These are phyloP conservation scores for Sesbania bispinosa DNA, from an alignment of 306 rosid genomes.

Conservation along the genomic window DNA sequence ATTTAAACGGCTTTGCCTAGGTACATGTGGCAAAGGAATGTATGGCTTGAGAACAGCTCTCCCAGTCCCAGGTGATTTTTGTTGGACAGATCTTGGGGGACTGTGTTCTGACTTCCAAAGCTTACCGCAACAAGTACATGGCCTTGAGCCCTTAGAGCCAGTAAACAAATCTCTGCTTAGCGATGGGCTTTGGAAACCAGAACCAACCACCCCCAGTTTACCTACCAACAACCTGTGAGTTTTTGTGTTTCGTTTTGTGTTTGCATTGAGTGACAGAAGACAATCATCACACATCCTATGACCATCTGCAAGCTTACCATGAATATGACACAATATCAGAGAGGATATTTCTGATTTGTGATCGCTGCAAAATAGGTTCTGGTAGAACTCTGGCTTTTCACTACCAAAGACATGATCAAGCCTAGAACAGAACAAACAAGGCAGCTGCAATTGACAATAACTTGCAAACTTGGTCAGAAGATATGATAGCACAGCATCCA, in stretches of 20 bases:
- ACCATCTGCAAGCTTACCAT: constrained; percentile 52
- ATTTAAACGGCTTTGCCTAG: constrained; percentile 36
- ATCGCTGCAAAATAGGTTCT: constrained; percentile 53
- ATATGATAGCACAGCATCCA: constrained; percentile 58
- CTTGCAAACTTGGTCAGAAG: constrained; percentile 60
- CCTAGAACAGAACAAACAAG: constrained; percentile 86
- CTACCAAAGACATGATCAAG: constrained; percentile 52
- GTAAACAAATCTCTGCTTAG: constrained; percentile 32
- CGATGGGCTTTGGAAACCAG: constrained; percentile 32
- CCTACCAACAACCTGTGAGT: constrained; percentile 45
- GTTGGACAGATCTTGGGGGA: constrained; percentile 33
- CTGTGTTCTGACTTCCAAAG: constrained; percentile 45
- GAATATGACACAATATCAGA: constrained; percentile 48
- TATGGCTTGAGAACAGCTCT: constrained; percentile 41
- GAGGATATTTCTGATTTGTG: constrained; percentile 69
- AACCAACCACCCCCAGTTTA: constrained; percentile 49
- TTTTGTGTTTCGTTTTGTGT: constrained; percentile 29
- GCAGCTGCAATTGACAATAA: constrained; percentile 65
- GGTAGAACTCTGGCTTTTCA: constrained; percentile 41
- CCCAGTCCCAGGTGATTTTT: constrained; percentile 42
- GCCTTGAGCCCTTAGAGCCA: constrained; percentile 27
- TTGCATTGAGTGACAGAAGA: constrained; percentile 42
- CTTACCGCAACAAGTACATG: constrained; percentile 58
- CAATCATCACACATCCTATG: constrained; percentile 67
- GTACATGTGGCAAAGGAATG: constrained; percentile 51